phyloP scores from a whole-genome alignment of 2,329 filamentous ascomycete species.

The Alternaria arbusti region DNA sequence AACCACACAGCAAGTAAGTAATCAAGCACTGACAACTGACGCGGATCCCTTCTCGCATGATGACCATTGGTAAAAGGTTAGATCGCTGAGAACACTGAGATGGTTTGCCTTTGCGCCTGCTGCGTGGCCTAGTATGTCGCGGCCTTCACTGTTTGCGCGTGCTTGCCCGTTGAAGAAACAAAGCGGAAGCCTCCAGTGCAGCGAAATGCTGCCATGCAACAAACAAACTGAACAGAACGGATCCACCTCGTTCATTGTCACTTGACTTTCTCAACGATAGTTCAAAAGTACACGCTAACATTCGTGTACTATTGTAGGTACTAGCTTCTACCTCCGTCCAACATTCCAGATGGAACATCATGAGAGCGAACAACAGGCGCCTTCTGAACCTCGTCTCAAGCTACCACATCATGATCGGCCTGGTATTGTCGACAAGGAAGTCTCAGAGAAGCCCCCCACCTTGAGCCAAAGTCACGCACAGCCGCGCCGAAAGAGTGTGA shows the following conservation, averaged over 20 bases:
- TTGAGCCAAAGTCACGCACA: neutral
- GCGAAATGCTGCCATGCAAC: constrained; percentile 34
- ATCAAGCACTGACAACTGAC: neutral
- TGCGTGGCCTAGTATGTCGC: constrained; percentile 8
- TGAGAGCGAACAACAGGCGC: neutral
- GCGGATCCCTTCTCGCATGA: constrained; percentile 15
- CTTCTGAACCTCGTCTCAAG: neutral
- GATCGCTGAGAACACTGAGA: constrained; percentile 27
- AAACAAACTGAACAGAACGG: constrained; percentile 30
- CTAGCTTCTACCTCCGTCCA: neutral
- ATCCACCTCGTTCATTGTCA: neutral
- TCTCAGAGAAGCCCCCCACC: neutral
- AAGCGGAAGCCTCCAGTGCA: constrained; percentile 31
- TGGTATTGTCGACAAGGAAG: neutral
- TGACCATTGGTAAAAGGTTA: constrained; percentile 46
- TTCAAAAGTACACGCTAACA: neutral
- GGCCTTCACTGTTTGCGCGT: constrained; percentile 7
- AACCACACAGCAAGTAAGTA: constrained; percentile 8
- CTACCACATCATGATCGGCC: neutral
- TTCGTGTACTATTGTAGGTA: neutral
- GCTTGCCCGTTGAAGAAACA: neutral
- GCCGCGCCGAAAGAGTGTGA: constrained; percentile 4
- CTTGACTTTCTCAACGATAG: neutral
- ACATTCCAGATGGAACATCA: constrained; percentile 2
- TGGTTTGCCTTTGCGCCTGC: constrained; percentile 26